Base-by-base conservation (phyloP, 2,329 filamentous ascomycete genomes). In the Ophiostoma ulmi region DNA sequence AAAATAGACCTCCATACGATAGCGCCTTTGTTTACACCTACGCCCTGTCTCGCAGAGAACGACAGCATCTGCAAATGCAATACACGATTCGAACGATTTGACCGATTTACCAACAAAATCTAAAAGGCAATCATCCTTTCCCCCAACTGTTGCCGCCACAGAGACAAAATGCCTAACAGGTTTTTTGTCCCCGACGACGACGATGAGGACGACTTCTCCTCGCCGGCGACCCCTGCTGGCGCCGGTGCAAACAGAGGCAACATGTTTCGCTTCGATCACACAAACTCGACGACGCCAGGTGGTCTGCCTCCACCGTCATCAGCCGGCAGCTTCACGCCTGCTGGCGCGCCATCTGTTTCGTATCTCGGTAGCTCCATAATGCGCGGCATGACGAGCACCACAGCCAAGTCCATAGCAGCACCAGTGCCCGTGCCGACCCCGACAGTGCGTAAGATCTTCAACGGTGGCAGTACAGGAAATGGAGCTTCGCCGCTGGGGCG, bases 351-450 rank as follows among this genome's bases (percentile, higher is more conserved):
- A 0, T 85, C 86, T 31, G 83, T 81, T 39, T 84, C 84, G 14
- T 87, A 81, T 74, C 77, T 87, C 52, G 83, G 85, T 70, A 86
- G 85, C 78, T 87, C 85, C 52, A 81, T 86, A 69, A 79, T 84
- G 78, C 81, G 80, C 67, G 81, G 76, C 67, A 72, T 76, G 71
- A 74, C 75, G 26, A 63, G 66, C 38, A 69, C 67, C 14, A 31
- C 31, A 31, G 36, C 61, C 35, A 69, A 67, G 64, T 67, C 69
- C 8, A 36, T 52, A 20, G 17, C 65, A 7, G n/a, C 71, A 36
- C 35, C 61, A 36, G 58, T 31, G n/a, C 35, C 63, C 20, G 63
- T 14, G 14, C 35, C 71, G 36, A 63, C 70, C 20, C 20, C 67
- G 22, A 68, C 70, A n/a, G 61, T 44, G 17, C 71, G 72, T 26